Evolutionary conservation across 73 alveolate genomes (phyloP).

Genomic region (Blepharisma japonicum): DNA sequence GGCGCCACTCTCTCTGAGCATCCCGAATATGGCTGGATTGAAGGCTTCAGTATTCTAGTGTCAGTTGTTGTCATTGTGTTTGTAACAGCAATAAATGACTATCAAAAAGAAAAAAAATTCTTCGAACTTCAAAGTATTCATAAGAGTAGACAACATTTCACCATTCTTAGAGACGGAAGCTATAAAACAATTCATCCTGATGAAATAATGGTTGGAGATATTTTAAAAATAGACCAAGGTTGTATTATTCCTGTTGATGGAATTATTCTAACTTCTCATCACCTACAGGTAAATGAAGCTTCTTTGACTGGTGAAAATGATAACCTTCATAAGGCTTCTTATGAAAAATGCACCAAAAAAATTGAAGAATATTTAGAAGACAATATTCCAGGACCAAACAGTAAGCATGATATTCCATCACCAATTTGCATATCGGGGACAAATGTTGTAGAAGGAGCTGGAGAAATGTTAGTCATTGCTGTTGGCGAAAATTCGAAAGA

Average conservation of each 20-base stretch:
- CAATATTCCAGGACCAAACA: slow-evolving; percentile 14
- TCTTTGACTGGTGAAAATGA: slow-evolving; percentile 91
- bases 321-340: slow-evolving; percentile 52
- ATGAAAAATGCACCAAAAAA: slow-evolving; percentile 57
- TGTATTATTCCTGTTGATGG: slow-evolving; percentile 87
- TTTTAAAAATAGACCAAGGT: slow-evolving; percentile 71
- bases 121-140: slow-evolving; percentile 22
- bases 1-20: slow-evolving; percentile 67
- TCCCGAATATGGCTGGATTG: slow-evolving; percentile 83
- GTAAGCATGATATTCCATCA: slow-evolving; percentile 41
- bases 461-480: slow-evolving; percentile 58
- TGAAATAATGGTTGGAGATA: slow-evolving; percentile 83
- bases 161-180: slow-evolving; percentile 71
- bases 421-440: slow-evolving; percentile 66
- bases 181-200: slow-evolving; percentile 50
- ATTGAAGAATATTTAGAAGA: slow-evolving; percentile 3
- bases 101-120: slow-evolving; percentile 60
- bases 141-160: slow-evolving; percentile 44
- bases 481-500: slow-evolving; percentile 60
- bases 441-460: slow-evolving; percentile 59
- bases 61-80: slow-evolving; percentile 69
- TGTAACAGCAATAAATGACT: slow-evolving; percentile 69
- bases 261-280: slow-evolving; percentile 61
- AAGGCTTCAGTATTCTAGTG: slow-evolving; percentile 71
- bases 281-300: slow-evolving; percentile 80